These are phyloP conservation scores for Coniella lustricola DNA, from an alignment of 2,329 filamentous ascomycete genomes.

Conservation along the genomic window DNA sequence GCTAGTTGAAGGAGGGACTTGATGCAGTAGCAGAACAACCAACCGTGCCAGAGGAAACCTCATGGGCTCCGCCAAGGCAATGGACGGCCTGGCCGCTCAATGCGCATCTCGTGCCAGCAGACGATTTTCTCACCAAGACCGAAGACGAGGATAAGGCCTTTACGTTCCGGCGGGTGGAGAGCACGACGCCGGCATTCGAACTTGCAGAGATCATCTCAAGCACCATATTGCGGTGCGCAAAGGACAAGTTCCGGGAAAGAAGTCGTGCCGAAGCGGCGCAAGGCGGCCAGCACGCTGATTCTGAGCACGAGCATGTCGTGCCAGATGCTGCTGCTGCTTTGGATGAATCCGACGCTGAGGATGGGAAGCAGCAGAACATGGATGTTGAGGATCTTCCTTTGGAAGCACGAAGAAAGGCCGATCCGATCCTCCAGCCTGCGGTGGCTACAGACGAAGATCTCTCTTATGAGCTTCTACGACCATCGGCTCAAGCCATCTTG, in stretches of 20 bases:
- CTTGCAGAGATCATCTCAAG: conserved; percentile 67
- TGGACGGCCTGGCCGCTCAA: conserved; percentile 88
- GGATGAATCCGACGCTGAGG: too few relatives aligned
- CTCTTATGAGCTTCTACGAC: conserved; percentile 57
- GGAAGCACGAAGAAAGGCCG: not conserved
- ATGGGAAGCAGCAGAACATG: not conserved
- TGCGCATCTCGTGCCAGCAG: conserved; percentile 52
- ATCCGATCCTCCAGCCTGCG: conserved; percentile 37
- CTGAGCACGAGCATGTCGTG: too few relatives aligned
- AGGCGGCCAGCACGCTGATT: not conserved
- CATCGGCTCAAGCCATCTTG: conserved; percentile 64
- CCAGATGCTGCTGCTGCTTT: too few relatives aligned
- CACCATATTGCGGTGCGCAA: conserved; percentile 58
- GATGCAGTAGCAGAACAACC: conserved; percentile 23
- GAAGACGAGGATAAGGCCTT: conserved; percentile 43
- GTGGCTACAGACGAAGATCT: conserved; percentile 64
- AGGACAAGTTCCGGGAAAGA: conserved; percentile 51
- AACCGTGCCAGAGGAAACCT: conserved; percentile 20
- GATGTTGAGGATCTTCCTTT: not conserved
- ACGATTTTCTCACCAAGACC: conserved; percentile 40
- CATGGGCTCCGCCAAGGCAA: conserved; percentile 45
- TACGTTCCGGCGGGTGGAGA: conserved; percentile 39
- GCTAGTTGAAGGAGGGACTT: conserved; percentile 20
- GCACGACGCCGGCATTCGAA: conserved; percentile 46
- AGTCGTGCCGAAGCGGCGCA: conserved; percentile 16